phyloP scores from a whole-genome alignment of 1,284 basidiomycete species.

The Ceratobasidium sp. region DNA sequence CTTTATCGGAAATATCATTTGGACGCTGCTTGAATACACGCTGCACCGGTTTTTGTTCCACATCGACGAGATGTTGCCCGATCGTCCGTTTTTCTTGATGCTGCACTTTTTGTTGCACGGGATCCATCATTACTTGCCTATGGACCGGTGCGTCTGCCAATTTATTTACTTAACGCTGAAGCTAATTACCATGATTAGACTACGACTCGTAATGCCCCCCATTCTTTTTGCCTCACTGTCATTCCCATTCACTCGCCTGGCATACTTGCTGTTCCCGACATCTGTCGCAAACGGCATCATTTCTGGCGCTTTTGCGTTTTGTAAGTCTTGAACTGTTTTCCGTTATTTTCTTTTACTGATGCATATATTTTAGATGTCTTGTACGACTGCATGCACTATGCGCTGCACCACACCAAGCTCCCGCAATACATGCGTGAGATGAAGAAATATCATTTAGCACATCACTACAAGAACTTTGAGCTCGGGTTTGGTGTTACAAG shows the following conservation, averaged over 20 bases:
- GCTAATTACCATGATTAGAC: conserved; percentile 52
- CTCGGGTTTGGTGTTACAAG: conserved; percentile 98
- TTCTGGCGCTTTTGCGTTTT: conserved; percentile 89
- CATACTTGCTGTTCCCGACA: conserved; percentile 82
- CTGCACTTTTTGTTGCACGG: conserved; percentile 96
- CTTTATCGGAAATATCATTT: conserved; percentile 84
- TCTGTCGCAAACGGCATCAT: conserved; percentile 93
- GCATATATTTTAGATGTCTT: conserved; percentile 65
- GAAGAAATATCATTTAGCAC: conserved; percentile 99
- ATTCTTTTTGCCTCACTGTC: conserved; percentile 80
- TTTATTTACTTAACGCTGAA: background rate
- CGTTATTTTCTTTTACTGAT: background rate
- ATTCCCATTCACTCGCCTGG: conserved; percentile 89
- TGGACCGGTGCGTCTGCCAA: conserved; percentile 74
- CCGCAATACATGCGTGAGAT: conserved; percentile 87
- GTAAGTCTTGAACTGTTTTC: conserved; percentile 57
- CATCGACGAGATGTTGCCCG: conserved; percentile 89
- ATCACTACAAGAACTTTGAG: conserved; percentile 98
- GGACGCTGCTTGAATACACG: conserved; percentile 96
- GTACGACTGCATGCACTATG: conserved; percentile 94
- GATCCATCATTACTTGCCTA: conserved; percentile 96
- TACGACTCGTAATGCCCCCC: conserved; percentile 98
- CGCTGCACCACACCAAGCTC: conserved; percentile 89
- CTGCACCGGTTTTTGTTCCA: conserved; percentile 99
- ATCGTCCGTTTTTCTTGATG: conserved; percentile 78